phyloP scores from a whole-genome alignment of 345 rosid genomes.

The Murraya paniculata region DNA sequence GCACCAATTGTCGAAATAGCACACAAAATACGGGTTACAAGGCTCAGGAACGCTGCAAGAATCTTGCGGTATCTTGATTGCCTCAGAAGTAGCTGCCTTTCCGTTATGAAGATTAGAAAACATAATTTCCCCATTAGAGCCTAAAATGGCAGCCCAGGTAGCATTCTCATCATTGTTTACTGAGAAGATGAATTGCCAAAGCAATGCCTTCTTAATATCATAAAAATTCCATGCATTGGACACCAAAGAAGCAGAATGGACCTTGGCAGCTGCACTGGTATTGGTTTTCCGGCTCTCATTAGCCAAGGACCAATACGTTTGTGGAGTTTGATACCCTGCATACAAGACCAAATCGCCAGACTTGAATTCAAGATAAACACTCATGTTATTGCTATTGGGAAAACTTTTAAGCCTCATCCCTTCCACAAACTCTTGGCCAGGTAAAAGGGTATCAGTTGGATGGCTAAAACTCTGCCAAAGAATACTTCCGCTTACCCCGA shows the following conservation, averaged over 20 bases:
- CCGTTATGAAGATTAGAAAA: slow-evolving; percentile 37
- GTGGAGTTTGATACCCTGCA: slow-evolving; percentile 38
- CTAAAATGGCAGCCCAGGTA: slow-evolving; percentile 40
- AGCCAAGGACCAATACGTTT: slow-evolving; percentile 49
- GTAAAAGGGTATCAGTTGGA: slow-evolving; percentile 46
- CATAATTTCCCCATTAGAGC: slow-evolving; percentile 30
- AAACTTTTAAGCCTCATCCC: slow-evolving; percentile 45
- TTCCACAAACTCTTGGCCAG: slow-evolving; percentile 33
- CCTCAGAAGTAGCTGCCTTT: slow-evolving; percentile 18
- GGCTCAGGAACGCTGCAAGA: slow-evolving; percentile 41
- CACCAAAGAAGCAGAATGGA: slow-evolving; percentile 33
- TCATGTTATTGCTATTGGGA: slow-evolving; percentile 19
- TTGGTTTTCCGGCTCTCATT: slow-evolving; percentile 30
- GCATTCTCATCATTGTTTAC: slow-evolving; percentile 29
- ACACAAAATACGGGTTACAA: slow-evolving; percentile 33
- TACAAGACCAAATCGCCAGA: slow-evolving; percentile 38
- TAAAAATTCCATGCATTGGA: slow-evolving; percentile 54
- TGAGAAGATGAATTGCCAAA: slow-evolving; percentile 41
- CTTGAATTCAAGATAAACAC: slow-evolving; percentile 31
- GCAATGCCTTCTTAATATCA: slow-evolving; percentile 28
- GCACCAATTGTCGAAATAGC: slow-evolving; percentile 34
- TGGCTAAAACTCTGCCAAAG: slow-evolving; percentile 56
- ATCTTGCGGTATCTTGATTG: slow-evolving; percentile 36
- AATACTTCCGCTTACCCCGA: slow-evolving; percentile 16
- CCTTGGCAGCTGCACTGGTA: slow-evolving; percentile 23